Percentiles rank a stretch among this genome's conserved stretches.
Evolutionary conservation across 768 basidiomycete species (phyloP).

Genomic region (Candolleomyces eurysporus): DNA sequence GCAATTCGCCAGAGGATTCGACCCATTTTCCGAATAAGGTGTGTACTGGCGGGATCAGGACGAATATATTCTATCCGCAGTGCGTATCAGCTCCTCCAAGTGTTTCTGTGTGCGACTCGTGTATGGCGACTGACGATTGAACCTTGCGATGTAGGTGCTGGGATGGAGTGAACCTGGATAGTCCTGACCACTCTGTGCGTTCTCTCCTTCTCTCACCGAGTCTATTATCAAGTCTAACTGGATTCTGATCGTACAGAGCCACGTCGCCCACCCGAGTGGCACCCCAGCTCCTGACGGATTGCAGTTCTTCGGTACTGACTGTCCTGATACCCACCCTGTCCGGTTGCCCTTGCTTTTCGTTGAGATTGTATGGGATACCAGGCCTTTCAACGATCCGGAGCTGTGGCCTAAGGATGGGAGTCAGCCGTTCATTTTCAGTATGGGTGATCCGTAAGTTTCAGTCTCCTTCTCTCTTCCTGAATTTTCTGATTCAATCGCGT

Average conservation of each 20-base stretch:
- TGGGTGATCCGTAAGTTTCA: constrained; percentile 10
- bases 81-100: background rate
- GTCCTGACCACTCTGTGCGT: background rate
- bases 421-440: constrained; percentile 9
- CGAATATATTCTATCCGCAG: constrained; percentile 1
- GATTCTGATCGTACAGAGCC: background rate
- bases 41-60: background rate
- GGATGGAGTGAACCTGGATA: constrained; percentile 1
- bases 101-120: background rate
- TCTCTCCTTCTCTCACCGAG: background rate
- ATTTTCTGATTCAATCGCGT: no score
- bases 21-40: background rate
- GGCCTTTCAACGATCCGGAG: constrained; percentile 6
- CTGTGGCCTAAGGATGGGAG: constrained; percentile 4
- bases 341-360: constrained; percentile 9
- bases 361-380: constrained; percentile 10
- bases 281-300: background rate
- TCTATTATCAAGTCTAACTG: no score
- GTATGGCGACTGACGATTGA: no score
- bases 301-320: constrained; percentile 2
- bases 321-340: constrained; percentile 6
- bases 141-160: background rate
- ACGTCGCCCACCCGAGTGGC: background rate
- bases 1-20: constrained; percentile 1
- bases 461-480: background rate